A percentile compares a stretch with the other conserved stretches of the same genome.
Evolutionary conservation across 768 basidiomycete species (phyloP).

Genomic region (Lanmaoa pseudosensibilis): DNA sequence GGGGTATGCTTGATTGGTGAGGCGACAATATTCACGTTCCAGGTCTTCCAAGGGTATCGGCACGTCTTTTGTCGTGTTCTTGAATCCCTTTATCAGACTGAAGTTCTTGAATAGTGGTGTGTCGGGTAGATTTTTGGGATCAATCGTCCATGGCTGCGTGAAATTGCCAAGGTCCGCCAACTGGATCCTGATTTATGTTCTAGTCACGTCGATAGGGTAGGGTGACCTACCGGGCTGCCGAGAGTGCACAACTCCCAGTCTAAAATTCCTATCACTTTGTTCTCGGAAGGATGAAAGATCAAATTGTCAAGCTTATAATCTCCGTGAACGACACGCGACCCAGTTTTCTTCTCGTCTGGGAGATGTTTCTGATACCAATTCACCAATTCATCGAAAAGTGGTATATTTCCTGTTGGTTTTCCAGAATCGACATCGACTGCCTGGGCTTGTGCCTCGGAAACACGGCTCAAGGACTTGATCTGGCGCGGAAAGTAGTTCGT

Average conservation of each 20-base stretch:
- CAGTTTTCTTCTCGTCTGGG: constrained; percentile 74
- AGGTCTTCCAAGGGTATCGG: constrained; percentile 69
- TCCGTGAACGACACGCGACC: constrained; percentile 89
- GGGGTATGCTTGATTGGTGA: constrained; percentile 67
- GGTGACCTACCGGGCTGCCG: constrained; percentile 74
- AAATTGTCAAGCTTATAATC: constrained; percentile 99
- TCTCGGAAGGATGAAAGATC: constrained; percentile 90
- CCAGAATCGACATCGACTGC: constrained; percentile 65
- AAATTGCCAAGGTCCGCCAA: constrained; percentile 91
- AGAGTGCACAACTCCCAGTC: constrained; percentile 99
- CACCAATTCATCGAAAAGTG: constrained; percentile 68
- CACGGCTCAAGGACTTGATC: constrained; percentile 81
- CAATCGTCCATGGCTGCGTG: constrained; percentile 78
- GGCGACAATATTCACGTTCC: constrained; percentile 79
- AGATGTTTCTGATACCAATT: constrained; percentile 73
- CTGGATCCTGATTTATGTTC: constrained; percentile 31
- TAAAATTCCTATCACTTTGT: constrained; percentile 89
- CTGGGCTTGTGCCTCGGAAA: constrained; percentile 77
- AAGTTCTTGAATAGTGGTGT: constrained; percentile 15
- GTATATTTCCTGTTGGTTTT: constrained; percentile 66
- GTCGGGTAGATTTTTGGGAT: constrained; percentile 39
- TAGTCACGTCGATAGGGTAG: background rate
- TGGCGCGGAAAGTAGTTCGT: constrained; percentile 91
- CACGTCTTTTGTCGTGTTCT: constrained; percentile 52
- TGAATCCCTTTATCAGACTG: constrained; percentile 55